Conservation (phyloP, 192 early-diverging fungal species). For the Backusella westeae region DNA sequence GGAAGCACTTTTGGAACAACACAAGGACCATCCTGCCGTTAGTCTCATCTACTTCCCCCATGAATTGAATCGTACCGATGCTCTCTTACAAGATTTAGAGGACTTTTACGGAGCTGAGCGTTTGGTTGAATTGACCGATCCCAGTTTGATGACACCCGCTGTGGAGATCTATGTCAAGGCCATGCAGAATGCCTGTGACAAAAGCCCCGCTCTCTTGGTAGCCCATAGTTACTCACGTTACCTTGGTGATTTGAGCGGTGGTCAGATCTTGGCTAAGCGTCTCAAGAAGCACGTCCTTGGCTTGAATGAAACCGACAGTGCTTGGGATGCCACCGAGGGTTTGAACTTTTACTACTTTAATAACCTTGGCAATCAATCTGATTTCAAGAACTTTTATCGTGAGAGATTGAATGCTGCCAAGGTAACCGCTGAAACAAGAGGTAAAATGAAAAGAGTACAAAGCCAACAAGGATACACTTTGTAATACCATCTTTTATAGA, state of each 20-base stretch:
- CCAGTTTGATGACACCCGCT: constrained; percentile 42
- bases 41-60: constrained; percentile 49
- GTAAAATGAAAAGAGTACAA: not conserved
- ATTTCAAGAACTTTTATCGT: constrained; percentile 54
- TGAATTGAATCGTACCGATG: constrained; percentile 42
- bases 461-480: no score
- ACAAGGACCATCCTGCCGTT: constrained; percentile 48
- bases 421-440: constrained; percentile 35
- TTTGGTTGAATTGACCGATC: constrained; percentile 26
- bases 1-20: constrained; percentile 44
- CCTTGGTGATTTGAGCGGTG: constrained; percentile 54
- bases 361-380: constrained; percentile 37
- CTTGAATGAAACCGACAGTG: constrained; percentile 38
- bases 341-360: constrained; percentile 53
- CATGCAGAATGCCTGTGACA: constrained; percentile 37
- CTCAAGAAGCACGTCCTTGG: constrained; percentile 45
- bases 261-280: constrained; percentile 51
- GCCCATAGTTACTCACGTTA: constrained; percentile 57
- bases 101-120: constrained; percentile 44
- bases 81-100: constrained; percentile 45
- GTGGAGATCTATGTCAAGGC: constrained; percentile 46
- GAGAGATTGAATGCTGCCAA: constrained; percentile 42
- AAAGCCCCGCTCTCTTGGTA: constrained; percentile 48
- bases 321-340: constrained; percentile 37
- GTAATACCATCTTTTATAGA: constrained; percentile 11